These are phyloP conservation scores for Telfairia occidentalis DNA, from an alignment of 331 rosid genomes.

Conservation along the genomic window DNA sequence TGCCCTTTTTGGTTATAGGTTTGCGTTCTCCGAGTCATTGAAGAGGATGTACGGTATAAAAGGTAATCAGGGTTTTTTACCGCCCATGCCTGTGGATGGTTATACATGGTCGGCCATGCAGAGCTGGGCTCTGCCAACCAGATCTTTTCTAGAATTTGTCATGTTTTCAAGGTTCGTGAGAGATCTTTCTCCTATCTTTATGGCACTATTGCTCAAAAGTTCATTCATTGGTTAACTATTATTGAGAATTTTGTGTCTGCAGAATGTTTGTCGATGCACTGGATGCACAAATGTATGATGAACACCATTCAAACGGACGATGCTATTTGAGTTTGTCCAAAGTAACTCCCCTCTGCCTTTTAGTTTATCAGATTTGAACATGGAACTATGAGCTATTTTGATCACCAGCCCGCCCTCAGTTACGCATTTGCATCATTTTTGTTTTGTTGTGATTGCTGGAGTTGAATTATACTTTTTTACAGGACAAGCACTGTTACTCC, in stretches of 20 bases:
- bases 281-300: slow-evolving; percentile 66
- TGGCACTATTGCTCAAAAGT: not conserved
- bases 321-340: slow-evolving; percentile 73
- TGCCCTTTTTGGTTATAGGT: slow-evolving; percentile 34
- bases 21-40: slow-evolving; percentile 67
- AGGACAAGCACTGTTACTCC: slow-evolving; percentile 90
- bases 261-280: slow-evolving; percentile 89
- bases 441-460: not conserved
- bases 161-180: slow-evolving; percentile 83
- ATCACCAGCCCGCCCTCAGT: not conserved
- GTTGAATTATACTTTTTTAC: slow-evolving; percentile 17
- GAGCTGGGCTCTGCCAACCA: slow-evolving; percentile 87
- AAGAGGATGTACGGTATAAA: slow-evolving; percentile 70
- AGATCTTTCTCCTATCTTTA: not conserved
- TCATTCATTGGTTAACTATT: slow-evolving; percentile 1
- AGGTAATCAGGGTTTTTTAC: slow-evolving; percentile 40
- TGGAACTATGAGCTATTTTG: not conserved
- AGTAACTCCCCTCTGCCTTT: slow-evolving; percentile 28
- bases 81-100: slow-evolving; percentile 75
- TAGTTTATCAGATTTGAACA: not conserved
- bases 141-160: slow-evolving; percentile 82
- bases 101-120: slow-evolving; percentile 85
- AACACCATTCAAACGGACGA: slow-evolving; percentile 63
- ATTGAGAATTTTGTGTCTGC: slow-evolving; percentile 18
- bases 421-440: not conserved